Conservation (phyloP, 257 asterid species). For the Plantago elongata region DNA sequence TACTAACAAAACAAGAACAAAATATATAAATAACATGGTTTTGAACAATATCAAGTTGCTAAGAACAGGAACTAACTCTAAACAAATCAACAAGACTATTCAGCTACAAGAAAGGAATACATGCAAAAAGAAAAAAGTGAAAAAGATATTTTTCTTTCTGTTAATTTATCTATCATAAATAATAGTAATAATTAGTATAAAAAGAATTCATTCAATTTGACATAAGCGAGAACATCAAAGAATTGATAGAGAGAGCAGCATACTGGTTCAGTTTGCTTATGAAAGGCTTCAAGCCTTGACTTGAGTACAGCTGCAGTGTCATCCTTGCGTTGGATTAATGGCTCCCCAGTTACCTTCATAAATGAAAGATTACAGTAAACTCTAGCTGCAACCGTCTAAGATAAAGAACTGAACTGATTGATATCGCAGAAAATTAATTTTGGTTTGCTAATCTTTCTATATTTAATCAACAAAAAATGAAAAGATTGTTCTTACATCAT, state of each 20-base stretch:
- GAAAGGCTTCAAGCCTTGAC: conserved; percentile 91
- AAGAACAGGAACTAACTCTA: too few relatives aligned
- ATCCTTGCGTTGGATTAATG: conserved; percentile 86
- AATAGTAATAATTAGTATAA: not conserved
- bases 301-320: conserved; percentile 89
- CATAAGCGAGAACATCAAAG: conserved; percentile 8
- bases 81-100: too few relatives aligned
- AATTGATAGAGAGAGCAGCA: conserved; percentile 4
- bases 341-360: conserved; percentile 71
- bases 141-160: not conserved
- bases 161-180: not conserved
- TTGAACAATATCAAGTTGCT: too few relatives aligned
- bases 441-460: not conserved
- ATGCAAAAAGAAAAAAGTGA: conserved; percentile 2
- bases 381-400: not conserved
- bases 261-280: conserved; percentile 89
- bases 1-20: too few relatives aligned
- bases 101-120: too few relatives aligned
- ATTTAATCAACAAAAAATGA: conserved; percentile 4
- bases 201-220: not conserved
- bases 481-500: conserved; percentile 35
- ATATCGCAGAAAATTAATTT: conserved; percentile 1
- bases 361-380: conserved; percentile 21
- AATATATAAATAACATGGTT: too few relatives aligned
- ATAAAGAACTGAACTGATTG: conserved; percentile 1